phyloP scores from a whole-genome alignment of 768 basidiomycete genomes.

The Pleurotus citrinopileatus region DNA sequence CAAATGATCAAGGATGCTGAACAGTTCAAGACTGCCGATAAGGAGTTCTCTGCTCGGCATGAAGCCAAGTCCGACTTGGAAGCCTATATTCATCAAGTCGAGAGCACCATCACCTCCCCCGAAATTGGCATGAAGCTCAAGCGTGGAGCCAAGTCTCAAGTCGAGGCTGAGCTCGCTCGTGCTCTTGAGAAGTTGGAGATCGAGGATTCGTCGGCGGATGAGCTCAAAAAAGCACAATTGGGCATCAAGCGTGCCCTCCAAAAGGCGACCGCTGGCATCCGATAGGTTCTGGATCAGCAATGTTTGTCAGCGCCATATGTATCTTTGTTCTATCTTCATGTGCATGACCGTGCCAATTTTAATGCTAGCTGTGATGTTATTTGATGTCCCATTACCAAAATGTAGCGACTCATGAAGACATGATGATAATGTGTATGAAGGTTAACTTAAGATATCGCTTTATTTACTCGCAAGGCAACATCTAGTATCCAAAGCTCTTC shows the following conservation, averaged over 20 bases:
- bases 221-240: conserved; percentile 94
- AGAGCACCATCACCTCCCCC: conserved; percentile 92
- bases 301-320: conserved; percentile 17
- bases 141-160: conserved; percentile 90
- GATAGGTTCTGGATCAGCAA: conserved; percentile 43
- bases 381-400: conserved; percentile 3
- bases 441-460: conserved; percentile 37
- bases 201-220: conserved; percentile 90
- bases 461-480: conserved; percentile 77
- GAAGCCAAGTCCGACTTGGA: conserved; percentile 99
- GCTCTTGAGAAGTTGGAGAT: conserved; percentile 99
- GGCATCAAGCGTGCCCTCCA: conserved; percentile 95
- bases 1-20: conserved; percentile 99
- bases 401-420: not conserved
- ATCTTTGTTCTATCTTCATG: conserved; percentile 16
- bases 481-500: conserved; percentile 95
- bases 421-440: not conserved
- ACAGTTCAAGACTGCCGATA: conserved; percentile 94
- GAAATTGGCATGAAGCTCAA: conserved; percentile 99
- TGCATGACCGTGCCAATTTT: not conserved
- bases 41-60: conserved; percentile 97
- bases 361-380: conserved; percentile 6
- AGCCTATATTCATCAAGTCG: conserved; percentile 95
- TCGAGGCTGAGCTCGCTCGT: conserved; percentile 96
- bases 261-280: conserved; percentile 92